These are phyloP conservation scores for Colletotrichum liaoningense DNA, from an alignment of 2,329 filamentous ascomycete genomes.

Conservation along the genomic window DNA sequence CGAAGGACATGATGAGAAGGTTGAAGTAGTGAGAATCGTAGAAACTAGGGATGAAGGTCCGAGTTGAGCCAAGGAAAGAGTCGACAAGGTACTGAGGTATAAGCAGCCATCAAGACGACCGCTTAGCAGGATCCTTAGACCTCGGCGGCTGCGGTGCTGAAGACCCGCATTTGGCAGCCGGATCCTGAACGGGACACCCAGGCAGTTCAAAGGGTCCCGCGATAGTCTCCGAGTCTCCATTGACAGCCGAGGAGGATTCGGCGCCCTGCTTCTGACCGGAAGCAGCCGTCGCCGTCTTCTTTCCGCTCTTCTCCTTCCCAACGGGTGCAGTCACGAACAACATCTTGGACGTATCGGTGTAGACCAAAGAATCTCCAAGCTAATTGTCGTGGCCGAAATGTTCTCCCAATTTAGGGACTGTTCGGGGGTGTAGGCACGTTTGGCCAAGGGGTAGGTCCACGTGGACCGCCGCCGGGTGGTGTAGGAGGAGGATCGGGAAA, in stretches of 20 bases:
- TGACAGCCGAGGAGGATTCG: background rate
- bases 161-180: background rate
- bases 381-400: background rate
- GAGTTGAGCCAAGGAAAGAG: background rate
- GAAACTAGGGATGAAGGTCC: background rate
- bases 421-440: slow-evolving; percentile 7
- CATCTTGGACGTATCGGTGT: background rate
- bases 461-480: background rate
- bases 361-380: background rate
- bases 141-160: background rate
- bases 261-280: background rate
- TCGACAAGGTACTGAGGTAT: too few relatives aligned
- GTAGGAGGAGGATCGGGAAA: slow-evolving; percentile 2
- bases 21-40: background rate
- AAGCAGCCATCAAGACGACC: background rate
- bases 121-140: background rate
- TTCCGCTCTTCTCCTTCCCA: background rate
- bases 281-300: background rate
- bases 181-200: background rate
- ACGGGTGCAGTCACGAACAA: background rate
- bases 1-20: background rate
- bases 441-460: background rate
- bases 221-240: background rate
- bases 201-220: background rate
- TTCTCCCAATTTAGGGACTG: background rate